Evolutionary conservation across 148 eudicot genomes (phyloP).

Genomic region (Fagopyrum homotropicum): DNA sequence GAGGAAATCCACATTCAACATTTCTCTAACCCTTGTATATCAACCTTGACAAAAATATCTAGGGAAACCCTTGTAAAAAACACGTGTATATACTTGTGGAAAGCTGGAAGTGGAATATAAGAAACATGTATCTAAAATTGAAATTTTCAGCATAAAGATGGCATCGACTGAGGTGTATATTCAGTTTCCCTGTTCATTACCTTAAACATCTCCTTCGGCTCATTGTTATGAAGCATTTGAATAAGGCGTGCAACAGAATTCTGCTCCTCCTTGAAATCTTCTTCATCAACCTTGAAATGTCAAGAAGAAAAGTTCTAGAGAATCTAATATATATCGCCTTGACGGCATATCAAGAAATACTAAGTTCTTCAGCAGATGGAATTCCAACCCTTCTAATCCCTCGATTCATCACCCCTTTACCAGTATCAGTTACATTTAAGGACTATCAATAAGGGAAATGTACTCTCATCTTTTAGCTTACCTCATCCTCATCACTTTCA

Average conservation of each 20-base stretch:
- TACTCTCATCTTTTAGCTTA: constrained; percentile 16
- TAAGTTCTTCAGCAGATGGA: neutral
- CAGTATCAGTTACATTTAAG: neutral
- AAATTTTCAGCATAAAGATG: neutral
- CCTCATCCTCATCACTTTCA: constrained; percentile 62
- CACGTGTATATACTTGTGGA: neutral
- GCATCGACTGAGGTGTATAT: neutral
- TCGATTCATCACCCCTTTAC: neutral
- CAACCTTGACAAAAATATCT: neutral
- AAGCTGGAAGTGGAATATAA: neutral
- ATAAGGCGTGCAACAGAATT: constrained; percentile 95
- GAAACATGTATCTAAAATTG: neutral
- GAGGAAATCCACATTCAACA: neutral
- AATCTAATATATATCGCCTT: neutral
- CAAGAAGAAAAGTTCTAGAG: neutral
- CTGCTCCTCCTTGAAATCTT: constrained; percentile 93
- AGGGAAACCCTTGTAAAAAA: neutral
- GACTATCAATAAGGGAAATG: neutral
- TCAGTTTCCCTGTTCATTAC: constrained; percentile 21
- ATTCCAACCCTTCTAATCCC: neutral
- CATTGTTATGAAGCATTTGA: constrained; percentile 77
- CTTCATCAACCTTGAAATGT: constrained; percentile 60
- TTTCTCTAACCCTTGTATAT: neutral
- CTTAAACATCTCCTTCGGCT: constrained; percentile 90
- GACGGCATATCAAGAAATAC: neutral